Base-by-base conservation (phyloP, 495 filamentous ascomycete species). In the Neurospora africana region DNA sequence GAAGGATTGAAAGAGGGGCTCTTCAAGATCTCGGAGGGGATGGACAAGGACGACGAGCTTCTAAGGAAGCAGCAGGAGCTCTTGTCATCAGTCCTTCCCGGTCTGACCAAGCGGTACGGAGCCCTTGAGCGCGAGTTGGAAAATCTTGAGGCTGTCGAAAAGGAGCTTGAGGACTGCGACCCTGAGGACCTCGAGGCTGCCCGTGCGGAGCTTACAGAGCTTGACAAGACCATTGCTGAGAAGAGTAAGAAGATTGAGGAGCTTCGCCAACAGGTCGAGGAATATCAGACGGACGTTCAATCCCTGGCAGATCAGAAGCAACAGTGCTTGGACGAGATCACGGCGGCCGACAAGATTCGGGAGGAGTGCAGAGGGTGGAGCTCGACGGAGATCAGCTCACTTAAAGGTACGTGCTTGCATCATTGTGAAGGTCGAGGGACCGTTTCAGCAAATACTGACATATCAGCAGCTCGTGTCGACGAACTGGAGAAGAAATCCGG, bases 331-430 rank as follows among this genome's bases (percentile, higher is more conserved):
- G 85, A 86, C 5, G 92, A 94, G 39, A 98, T 97, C 71, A 85
- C 87, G 70, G 90, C 94, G 75, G 93, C 95, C 1, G 93, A 98
- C 76, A 90, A 89, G 71, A 84, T 96, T 41, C 88, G 91, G 74
- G 93, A 97, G 79, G 90, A 95, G 75, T 97, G 91, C 79, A 88
- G 94, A 21, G 94, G 95, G 27, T 97, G 94, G 92, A 95, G 89
- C 72, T 86, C 89, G 37, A 87, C 84, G 21, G 95, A 98, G 78
- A 90, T 98, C 70, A 84, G 81, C 69, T 84, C 84, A 33, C 82
- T 95, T 9, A 92, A 94, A 85, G 86, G 91, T 93, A 82, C 76
- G 85, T 75, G 40, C 13, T 35, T 19, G 2, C 53, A 30, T 30
- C 23, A 17, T 30, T 8, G 53, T 65, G 27, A 1, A 4, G 7